Evolutionary conservation across 202 grass and related monocot species (phyloP).

Genomic region (Dendrocalamus latiflorus): DNA sequence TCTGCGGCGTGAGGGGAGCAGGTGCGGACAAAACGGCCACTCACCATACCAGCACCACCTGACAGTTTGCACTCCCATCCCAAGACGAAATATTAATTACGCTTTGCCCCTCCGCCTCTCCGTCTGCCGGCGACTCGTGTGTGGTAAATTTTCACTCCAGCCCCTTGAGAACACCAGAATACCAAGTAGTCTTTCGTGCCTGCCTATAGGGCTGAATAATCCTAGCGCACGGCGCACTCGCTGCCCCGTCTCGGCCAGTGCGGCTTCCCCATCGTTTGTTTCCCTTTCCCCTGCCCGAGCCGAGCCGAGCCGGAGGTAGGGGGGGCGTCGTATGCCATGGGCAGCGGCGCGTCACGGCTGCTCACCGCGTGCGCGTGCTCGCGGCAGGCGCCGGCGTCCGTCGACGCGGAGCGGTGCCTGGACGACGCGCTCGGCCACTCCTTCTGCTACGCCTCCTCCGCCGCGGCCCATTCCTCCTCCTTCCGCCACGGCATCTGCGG

Average conservation of each 20-base stretch:
- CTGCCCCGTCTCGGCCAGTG: constrained; percentile 19
- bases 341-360: constrained; percentile 85
- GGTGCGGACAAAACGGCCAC: constrained; percentile 28
- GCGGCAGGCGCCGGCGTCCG: constrained; percentile 22
- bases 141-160: background rate
- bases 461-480: constrained; percentile 37
- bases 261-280: constrained; percentile 2
- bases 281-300: background rate
- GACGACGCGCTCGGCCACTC: constrained; percentile 95
- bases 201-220: constrained; percentile 8
- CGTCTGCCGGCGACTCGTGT: background rate
- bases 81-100: background rate
- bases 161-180: background rate
- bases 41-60: constrained; percentile 8
- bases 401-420: constrained; percentile 44
- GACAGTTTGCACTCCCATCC: background rate
- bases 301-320: background rate
- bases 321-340: constrained; percentile 61
- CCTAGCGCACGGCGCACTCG: constrained; percentile 5
- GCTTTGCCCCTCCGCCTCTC: background rate
- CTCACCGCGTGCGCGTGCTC: constrained; percentile 65
- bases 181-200: background rate
- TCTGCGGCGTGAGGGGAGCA: constrained; percentile 16
- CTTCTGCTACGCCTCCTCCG: constrained; percentile 66
- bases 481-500: constrained; percentile 70